These are phyloP conservation scores for Suillus tomentosus DNA, from an alignment of 768 basidiomycete genomes.

Conservation along the genomic window DNA sequence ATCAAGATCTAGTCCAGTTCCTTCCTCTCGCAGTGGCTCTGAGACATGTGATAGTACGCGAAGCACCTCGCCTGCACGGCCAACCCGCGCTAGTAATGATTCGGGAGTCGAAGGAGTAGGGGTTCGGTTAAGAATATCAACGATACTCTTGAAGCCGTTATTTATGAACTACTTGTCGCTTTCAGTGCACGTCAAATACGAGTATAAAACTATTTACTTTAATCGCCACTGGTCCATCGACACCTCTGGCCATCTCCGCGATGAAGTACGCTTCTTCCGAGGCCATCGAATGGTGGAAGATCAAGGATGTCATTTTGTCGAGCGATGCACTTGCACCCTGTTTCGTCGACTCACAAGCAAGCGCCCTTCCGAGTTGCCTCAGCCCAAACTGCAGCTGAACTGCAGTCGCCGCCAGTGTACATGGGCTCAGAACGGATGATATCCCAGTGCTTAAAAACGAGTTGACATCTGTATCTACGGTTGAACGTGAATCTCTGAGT, in stretches of 20 bases:
- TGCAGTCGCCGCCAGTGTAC: slow-evolving; percentile 81
- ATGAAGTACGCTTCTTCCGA: slow-evolving; percentile 82
- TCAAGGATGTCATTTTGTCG: slow-evolving; percentile 62
- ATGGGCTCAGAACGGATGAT: slow-evolving; percentile 72
- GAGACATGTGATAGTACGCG: slow-evolving; percentile 70
- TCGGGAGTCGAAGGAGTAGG: slow-evolving; percentile 27
- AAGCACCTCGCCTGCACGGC: slow-evolving; percentile 65
- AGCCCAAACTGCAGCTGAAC: slow-evolving; percentile 78
- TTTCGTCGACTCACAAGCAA: slow-evolving; percentile 54
- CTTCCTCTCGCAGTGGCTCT: slow-evolving; percentile 56
- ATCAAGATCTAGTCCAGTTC: slow-evolving; percentile 51
- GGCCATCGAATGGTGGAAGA: slow-evolving; percentile 74
- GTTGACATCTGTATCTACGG: slow-evolving; percentile 45
- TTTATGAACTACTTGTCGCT: slow-evolving; percentile 60
- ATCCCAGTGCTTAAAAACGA: slow-evolving; percentile 58
- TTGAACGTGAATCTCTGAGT: slow-evolving; percentile 13
- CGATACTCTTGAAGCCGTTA: slow-evolving; percentile 68
- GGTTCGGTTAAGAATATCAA: slow-evolving; percentile 49
- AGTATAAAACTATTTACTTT: slow-evolving; percentile 48
- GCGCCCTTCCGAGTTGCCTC: slow-evolving; percentile 69
- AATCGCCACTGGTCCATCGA: slow-evolving; percentile 62
- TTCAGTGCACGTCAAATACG: background rate
- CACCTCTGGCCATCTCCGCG: slow-evolving; percentile 77
- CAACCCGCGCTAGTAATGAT: slow-evolving; percentile 43
- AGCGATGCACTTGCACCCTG: slow-evolving; percentile 61